Conservation (phyloP, 169 alveolate genomes). For the Toxoplasma gondii region DNA sequence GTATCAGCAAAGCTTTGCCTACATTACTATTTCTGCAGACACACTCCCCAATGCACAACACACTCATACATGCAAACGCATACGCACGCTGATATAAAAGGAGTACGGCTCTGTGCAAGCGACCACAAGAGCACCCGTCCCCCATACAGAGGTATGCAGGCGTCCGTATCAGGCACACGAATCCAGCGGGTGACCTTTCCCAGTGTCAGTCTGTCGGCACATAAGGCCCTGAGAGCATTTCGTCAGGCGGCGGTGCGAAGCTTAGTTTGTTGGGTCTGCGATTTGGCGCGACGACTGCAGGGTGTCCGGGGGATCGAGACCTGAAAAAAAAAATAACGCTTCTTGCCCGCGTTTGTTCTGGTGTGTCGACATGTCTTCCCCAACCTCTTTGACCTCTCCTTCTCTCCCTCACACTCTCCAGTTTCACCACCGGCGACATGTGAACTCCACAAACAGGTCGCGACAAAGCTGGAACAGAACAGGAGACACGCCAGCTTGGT, state of each 20-base stretch:
- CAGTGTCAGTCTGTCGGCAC: conserved; percentile 37
- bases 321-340: conserved; percentile 3
- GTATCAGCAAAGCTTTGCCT: not conserved
- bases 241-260: conserved; percentile 70
- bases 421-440: too few relatives aligned
- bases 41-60: not conserved
- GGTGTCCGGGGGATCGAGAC: conserved; percentile 57
- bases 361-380: too few relatives aligned
- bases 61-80: not conserved
- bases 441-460: not conserved
- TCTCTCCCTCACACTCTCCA: not conserved
- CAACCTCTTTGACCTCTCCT: not conserved
- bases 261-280: conserved; percentile 51
- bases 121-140: not conserved
- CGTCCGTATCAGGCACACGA: not conserved
- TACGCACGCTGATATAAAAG: not conserved
- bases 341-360: too few relatives aligned
- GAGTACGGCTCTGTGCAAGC: not conserved
- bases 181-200: not conserved
- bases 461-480: not conserved
- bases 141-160: not conserved
- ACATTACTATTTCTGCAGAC: not conserved
- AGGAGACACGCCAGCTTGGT: not conserved
- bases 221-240: conserved; percentile 65
- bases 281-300: conserved; percentile 28